These are phyloP conservation scores for Cutaneotrichosporon arboriforme DNA, from an alignment of 1,284 basidiomycete species.

Conservation along the genomic window DNA sequence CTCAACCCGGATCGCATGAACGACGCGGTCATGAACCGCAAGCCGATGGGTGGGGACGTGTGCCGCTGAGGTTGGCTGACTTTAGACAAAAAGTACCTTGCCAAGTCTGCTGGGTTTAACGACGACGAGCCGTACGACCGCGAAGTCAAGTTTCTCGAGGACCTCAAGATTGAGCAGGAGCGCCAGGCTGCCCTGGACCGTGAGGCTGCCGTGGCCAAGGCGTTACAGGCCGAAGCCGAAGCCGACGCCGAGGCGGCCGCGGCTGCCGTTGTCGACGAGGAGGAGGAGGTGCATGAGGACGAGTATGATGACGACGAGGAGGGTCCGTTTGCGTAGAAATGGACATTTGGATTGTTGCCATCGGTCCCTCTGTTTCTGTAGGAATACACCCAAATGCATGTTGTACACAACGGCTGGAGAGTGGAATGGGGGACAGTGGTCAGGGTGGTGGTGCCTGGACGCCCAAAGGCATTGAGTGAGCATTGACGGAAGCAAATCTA, in stretches of 20 bases:
- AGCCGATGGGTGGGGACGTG: slow-evolving; percentile 26
- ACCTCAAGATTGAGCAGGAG: slow-evolving; percentile 27
- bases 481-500: neutral
- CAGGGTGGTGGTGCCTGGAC: neutral
- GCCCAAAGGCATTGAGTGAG: neutral
- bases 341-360: neutral
- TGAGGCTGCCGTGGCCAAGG: neutral
- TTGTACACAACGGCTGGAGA: neutral
- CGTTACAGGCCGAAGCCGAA: neutral
- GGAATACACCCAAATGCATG: neutral
- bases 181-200: slow-evolving; percentile 4
- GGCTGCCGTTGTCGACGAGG: neutral
- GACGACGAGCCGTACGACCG: slow-evolving; percentile 22
- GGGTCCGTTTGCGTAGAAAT: neutral
- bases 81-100: slow-evolving; percentile 31
- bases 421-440: neutral
- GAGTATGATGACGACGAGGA: neutral
- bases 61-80: neutral
- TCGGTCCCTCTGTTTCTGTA: too few relatives aligned
- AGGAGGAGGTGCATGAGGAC: neutral
- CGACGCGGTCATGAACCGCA: slow-evolving; percentile 32
- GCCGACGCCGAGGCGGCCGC: neutral
- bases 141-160: slow-evolving; percentile 29
- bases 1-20: slow-evolving; percentile 33
- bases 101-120: slow-evolving; percentile 36